Conservation (phyloP, 371 early-diverging fungal species). For the Zychaea mexicana region DNA sequence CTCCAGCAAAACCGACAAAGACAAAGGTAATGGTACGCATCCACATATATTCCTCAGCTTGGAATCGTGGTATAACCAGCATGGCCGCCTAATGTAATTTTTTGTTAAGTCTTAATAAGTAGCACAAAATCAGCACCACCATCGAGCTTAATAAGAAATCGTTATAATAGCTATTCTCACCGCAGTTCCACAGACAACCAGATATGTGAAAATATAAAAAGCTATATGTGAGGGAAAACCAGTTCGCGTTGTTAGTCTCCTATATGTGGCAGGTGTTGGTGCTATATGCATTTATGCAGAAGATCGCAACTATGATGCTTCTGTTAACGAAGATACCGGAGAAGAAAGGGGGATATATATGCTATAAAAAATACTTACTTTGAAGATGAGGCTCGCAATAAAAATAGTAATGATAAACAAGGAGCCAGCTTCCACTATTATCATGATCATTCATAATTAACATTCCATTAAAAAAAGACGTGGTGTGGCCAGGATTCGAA, state of each 20-base stretch:
- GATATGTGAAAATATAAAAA: background rate
- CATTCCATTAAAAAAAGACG: too few relatives aligned
- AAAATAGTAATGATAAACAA: slow-evolving; percentile 70
- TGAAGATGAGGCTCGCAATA: slow-evolving; percentile 33
- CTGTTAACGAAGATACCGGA: too few relatives aligned
- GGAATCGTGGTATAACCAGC: background rate
- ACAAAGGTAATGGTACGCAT: background rate
- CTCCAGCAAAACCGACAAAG: background rate
- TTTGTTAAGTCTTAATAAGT: too few relatives aligned
- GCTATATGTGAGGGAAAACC: background rate
- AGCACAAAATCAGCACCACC: too few relatives aligned
- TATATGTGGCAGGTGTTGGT: too few relatives aligned
- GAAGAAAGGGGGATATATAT: too few relatives aligned
- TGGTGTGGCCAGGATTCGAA: too few relatives aligned
- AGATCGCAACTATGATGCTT: too few relatives aligned
- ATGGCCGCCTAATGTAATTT: background rate
- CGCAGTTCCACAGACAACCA: background rate
- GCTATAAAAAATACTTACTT: slow-evolving; percentile 12
- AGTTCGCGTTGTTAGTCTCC: too few relatives aligned
- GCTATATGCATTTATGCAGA: too few relatives aligned
- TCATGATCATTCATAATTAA: background rate
- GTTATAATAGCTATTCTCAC: background rate
- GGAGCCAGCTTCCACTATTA: slow-evolving; percentile 69
- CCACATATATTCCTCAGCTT: slow-evolving; percentile 1
- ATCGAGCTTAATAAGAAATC: background rate